Percentiles rank a stretch among this genome's conserved stretches.
Evolutionary conservation across 176 grass and related monocot genomes (phyloP).

Genomic region (Zoysia japonica): DNA sequence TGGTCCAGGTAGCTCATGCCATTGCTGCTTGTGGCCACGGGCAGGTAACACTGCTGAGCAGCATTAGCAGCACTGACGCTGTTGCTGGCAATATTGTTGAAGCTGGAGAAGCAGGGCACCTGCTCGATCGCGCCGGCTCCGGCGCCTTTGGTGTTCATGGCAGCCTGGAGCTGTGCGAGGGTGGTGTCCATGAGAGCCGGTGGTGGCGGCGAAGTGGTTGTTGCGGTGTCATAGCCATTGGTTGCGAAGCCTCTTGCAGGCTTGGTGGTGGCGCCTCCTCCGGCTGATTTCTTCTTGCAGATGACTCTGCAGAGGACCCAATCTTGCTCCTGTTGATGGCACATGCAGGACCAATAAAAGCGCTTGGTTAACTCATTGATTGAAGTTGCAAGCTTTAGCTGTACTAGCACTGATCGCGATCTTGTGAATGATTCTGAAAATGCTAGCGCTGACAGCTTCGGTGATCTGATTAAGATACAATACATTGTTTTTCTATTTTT

Average conservation of each 20-base stretch:
- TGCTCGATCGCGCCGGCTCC: slow-evolving; percentile 59
- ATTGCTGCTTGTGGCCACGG: slow-evolving; percentile 42
- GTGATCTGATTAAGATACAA: neutral
- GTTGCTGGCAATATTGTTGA: slow-evolving; percentile 40
- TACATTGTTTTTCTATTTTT: too few relatives aligned
- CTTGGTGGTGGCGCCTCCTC: slow-evolving; percentile 47
- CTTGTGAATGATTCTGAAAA: slow-evolving; percentile 4
- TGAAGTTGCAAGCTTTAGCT: slow-evolving; percentile 5
- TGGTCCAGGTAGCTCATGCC: slow-evolving; percentile 38
- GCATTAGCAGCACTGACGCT: too few relatives aligned
- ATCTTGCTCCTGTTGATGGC: slow-evolving; percentile 74
- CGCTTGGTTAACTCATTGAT: slow-evolving; percentile 30
- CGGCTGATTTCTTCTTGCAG: slow-evolving; percentile 62
- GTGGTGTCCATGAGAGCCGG: slow-evolving; percentile 76
- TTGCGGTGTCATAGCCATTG: slow-evolving; percentile 39
- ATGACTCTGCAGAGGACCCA: slow-evolving; percentile 97
- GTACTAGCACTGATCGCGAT: slow-evolving; percentile 22
- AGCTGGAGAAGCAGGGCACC: slow-evolving; percentile 99
- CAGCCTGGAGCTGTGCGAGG: slow-evolving; percentile 62
- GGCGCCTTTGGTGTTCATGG: slow-evolving; percentile 27
- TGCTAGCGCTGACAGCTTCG: slow-evolving; percentile 13
- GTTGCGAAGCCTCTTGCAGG: slow-evolving; percentile 41
- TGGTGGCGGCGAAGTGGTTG: slow-evolving; percentile 44
- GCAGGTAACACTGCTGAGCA: slow-evolving; percentile 7
- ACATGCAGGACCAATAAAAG: slow-evolving; percentile 29